Conservation (phyloP, 805 yeast species). For the Hanseniaspora taiwanica region DNA sequence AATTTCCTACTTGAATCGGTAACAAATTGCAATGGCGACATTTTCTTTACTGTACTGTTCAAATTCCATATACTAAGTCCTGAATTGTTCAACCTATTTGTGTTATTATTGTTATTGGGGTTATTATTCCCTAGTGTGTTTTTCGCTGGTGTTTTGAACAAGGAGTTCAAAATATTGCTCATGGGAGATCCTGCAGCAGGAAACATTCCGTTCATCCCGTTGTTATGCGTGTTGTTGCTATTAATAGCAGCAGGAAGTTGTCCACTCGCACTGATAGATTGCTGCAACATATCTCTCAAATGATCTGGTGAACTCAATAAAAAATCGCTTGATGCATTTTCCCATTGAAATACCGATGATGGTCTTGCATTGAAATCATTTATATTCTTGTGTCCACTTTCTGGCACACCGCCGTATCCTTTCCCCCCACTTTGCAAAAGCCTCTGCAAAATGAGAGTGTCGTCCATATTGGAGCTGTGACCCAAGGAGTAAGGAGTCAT, state of each 20-base stretch:
- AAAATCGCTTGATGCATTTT: conserved; percentile 12
- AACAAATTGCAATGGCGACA: neutral
- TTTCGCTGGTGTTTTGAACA: neutral
- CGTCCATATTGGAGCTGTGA: neutral
- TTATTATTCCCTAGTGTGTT: neutral
- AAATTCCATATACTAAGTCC: neutral
- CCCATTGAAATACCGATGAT: conserved; percentile 20
- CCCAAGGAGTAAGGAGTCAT: conserved; percentile 1
- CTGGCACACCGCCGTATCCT: neutral
- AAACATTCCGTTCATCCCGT: conserved; percentile 21
- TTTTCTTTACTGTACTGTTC: neutral
- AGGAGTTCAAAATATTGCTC: conserved; percentile 9
- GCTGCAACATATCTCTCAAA: conserved; percentile 20
- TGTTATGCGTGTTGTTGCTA: conserved; percentile 10
- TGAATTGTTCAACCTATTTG: neutral
- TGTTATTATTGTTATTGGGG: neutral
- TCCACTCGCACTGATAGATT: conserved; percentile 11
- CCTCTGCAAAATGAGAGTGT: neutral
- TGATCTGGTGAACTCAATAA: conserved; percentile 23
- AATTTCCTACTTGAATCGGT: neutral
- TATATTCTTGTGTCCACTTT: conserved; percentile 10
- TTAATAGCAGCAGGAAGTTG: conserved; percentile 9
- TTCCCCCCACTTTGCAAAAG: neutral
- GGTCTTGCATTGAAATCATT: conserved; percentile 23
- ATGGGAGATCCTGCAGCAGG: conserved; percentile 22